These are phyloP conservation scores for Aspergillus candidus DNA, from an alignment of 2,329 filamentous ascomycete genomes.

Conservation along the genomic window DNA sequence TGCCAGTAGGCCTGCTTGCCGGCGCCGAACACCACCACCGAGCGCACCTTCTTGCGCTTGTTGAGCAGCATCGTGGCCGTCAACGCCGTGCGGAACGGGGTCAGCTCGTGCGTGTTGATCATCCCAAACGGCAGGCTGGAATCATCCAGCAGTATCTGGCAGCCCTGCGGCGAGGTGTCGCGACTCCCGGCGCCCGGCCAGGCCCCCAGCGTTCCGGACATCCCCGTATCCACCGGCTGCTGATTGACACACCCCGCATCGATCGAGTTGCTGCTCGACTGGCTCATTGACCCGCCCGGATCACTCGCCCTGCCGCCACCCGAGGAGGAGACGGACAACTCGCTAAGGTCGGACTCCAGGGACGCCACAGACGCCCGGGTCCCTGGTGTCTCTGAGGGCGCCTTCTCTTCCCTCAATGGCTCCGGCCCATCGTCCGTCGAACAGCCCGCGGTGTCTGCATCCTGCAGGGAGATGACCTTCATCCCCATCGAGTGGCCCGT, in stretches of 20 bases:
- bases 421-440: slow-evolving; percentile 29
- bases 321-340: slow-evolving; percentile 31
- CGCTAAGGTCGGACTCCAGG: slow-evolving; percentile 29
- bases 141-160: slow-evolving; percentile 54
- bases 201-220: slow-evolving; percentile 27
- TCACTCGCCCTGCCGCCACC: slow-evolving; percentile 17
- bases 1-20: slow-evolving; percentile 95
- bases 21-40: slow-evolving; percentile 76
- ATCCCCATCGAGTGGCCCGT: slow-evolving; percentile 56
- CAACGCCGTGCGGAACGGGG: slow-evolving; percentile 63
- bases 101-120: slow-evolving; percentile 62
- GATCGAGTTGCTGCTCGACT: slow-evolving; percentile 25
- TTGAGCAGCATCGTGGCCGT: slow-evolving; percentile 56
- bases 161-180: slow-evolving; percentile 49
- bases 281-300: slow-evolving; percentile 6
- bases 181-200: slow-evolving; percentile 31
- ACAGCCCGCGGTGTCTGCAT: slow-evolving; percentile 24
- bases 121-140: slow-evolving; percentile 55
- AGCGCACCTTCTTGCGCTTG: slow-evolving; percentile 63
- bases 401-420: slow-evolving; percentile 10
- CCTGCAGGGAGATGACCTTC: slow-evolving; percentile 56
- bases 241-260: slow-evolving; percentile 27
- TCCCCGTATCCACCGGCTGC: slow-evolving; percentile 19
- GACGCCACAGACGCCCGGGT: slow-evolving; percentile 30
- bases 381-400: slow-evolving; percentile 13